A percentile compares a stretch with the other conserved stretches of the same genome.
Conservation (phyloP, 1,284 basidiomycete species). For the Earliella scabrosa region DNA sequence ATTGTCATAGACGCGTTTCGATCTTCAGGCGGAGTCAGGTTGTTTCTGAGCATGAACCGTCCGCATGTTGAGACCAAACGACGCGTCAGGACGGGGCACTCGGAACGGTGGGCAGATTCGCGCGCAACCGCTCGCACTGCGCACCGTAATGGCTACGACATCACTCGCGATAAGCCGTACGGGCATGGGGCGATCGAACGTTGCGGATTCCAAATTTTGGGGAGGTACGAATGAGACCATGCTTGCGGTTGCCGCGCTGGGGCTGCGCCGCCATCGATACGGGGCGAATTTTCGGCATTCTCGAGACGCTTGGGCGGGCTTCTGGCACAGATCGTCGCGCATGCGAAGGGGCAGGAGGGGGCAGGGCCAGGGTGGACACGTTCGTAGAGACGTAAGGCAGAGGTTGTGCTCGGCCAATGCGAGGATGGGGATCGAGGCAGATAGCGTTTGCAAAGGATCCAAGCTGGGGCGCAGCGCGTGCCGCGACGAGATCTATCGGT, state of each 20-base stretch:
- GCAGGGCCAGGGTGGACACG: constrained; percentile 8
- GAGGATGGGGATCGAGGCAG: not conserved
- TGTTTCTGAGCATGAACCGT: too few species aligned
- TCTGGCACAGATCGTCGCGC: constrained; percentile 14
- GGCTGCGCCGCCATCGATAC: constrained; percentile 23
- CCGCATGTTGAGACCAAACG: too few species aligned
- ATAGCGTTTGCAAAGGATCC: not conserved
- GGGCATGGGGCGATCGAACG: constrained; percentile 6
- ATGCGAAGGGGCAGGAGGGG: not conserved
- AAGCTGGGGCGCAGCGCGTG: not conserved
- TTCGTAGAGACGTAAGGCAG: constrained; percentile 18
- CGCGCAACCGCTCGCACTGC: too few species aligned
- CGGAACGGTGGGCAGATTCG: too few species aligned
- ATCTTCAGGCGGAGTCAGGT: too few species aligned
- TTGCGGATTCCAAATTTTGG: constrained; percentile 7
- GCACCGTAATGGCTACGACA: not conserved
- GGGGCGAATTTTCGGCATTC: not conserved
- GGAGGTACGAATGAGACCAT: constrained; percentile 11
- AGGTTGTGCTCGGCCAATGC: constrained; percentile 12
- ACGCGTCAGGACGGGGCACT: too few species aligned
- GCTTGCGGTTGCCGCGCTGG: constrained; percentile 14
- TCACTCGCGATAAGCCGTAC: not conserved
- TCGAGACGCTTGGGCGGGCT: not conserved
- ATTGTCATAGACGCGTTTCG: too few species aligned
- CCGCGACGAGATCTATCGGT: constrained; percentile 12